Evolutionary conservation across 306 rosid genomes (phyloP).

Genomic region (Psophocarpus tetragonolobus): DNA sequence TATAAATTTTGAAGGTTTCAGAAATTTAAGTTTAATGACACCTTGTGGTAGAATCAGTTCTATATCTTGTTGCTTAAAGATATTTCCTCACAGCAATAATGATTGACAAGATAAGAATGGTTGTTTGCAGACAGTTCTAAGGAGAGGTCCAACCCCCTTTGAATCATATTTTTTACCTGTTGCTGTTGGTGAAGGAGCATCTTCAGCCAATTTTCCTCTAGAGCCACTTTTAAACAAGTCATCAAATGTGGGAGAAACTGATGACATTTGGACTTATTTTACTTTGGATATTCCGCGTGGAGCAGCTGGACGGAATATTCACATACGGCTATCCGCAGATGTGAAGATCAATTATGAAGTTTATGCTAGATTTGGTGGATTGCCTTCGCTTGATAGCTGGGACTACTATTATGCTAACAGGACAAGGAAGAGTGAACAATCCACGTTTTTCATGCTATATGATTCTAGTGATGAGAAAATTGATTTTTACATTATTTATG

Average conservation of each 20-base stretch:
- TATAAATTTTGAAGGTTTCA: neutral
- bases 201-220: conserved; percentile 73
- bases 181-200: conserved; percentile 47
- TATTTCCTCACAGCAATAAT: conserved; percentile 41
- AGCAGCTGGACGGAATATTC: conserved; percentile 88
- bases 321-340: conserved; percentile 59
- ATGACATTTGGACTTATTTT: conserved; percentile 75
- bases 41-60: conserved; percentile 31
- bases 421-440: conserved; percentile 70
- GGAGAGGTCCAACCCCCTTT: conserved; percentile 61
- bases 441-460: conserved; percentile 70
- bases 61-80: conserved; percentile 47
- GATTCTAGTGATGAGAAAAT: conserved; percentile 65
- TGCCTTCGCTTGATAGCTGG: conserved; percentile 75
- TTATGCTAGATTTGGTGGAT: conserved; percentile 90
- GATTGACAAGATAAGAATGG: conserved; percentile 60
- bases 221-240: conserved; percentile 68
- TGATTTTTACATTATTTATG: conserved; percentile 77
- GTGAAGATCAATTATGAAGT: conserved; percentile 60
- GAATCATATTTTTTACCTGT: conserved; percentile 83
- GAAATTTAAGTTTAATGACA: conserved; percentile 12
- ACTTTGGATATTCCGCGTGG: conserved; percentile 79
- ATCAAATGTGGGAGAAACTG: conserved; percentile 43
- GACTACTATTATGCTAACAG: conserved; percentile 84
- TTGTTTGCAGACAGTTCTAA: conserved; percentile 81